Conservation (phyloP, 176 grass and related monocot genomes). For the Oryza nivara region DNA sequence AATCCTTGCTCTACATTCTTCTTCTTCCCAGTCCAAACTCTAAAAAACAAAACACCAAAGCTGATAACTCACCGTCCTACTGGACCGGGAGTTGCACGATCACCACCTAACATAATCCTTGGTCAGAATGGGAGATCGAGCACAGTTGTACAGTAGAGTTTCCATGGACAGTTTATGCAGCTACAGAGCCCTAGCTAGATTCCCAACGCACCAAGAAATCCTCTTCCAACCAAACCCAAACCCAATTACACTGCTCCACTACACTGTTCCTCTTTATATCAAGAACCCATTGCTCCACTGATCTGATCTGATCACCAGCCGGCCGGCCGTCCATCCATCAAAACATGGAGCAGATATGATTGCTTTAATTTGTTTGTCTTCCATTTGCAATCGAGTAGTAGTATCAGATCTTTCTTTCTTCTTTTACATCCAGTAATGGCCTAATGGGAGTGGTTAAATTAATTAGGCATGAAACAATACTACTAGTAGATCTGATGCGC, state of each 20-base stretch:
- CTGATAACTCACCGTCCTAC: neutral
- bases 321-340: neutral
- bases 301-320: neutral
- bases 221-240: neutral
- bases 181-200: neutral
- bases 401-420: neutral
- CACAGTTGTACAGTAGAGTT: neutral
- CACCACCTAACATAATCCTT: neutral
- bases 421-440: neutral
- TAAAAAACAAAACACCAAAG: neutral
- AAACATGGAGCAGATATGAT: neutral
- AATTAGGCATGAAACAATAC: neutral
- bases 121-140: neutral
- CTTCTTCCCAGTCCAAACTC: neutral
- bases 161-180: neutral
- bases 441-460: neutral
- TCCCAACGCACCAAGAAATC: neutral
- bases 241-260: neutral
- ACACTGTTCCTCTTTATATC: neutral
- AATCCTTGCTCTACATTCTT: neutral
- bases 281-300: neutral
- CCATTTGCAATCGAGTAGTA: neutral
- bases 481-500: neutral
- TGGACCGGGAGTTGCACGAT: neutral
- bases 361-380: neutral